Evolutionary conservation across 805 yeast genomes (phyloP), one percentile per base, ranked within the genome.

Genomic region (Candida michaelii): DNA sequence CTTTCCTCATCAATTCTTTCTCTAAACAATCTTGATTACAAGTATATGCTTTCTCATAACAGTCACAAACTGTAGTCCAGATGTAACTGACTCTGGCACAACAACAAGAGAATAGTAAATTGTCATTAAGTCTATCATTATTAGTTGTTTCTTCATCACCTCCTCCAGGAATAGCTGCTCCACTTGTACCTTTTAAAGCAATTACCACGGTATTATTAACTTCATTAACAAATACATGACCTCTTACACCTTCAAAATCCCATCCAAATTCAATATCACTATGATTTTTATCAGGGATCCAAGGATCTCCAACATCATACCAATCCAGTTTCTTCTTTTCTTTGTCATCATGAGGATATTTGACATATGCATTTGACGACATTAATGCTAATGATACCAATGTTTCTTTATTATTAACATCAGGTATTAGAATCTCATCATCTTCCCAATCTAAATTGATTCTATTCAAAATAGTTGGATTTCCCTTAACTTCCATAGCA

Each of bases 11-110:
- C 38, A 90, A 63, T 55, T 87, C 95, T 39, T 67, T 71, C 59
- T 89, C 97, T 18, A 93, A 65, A 58, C 99, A 93, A 45, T 76
- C 76, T 62, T 89, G 93, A 62, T 89, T 83, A 64, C 99, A 93
- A 0, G 91, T 86, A 61, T 87, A 88, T 0, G 95, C 77, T 40
- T 77, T 79, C 47, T 81, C 78, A 57, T 84, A 91, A 59, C 99
- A 93, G 61, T 89, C 97, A 65, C 99, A 93, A 1, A 89, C 98
- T 0, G 97, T 85, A 6, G 84, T 80, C 99, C 98, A 93, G 63
- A 88, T 64, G 50, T 89, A 89, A 29, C 93, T 79, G 1, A 91
- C 84, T 29, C 97, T 74, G 0, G 96, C 98, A 66, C 99, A 93
- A 61, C 99, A 93, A 62, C 99, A 93, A 9, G 95, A 86, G 59